phyloP scores from a whole-genome alignment of 805 yeast genomes.

The Brettanomyces bruxellensis region DNA sequence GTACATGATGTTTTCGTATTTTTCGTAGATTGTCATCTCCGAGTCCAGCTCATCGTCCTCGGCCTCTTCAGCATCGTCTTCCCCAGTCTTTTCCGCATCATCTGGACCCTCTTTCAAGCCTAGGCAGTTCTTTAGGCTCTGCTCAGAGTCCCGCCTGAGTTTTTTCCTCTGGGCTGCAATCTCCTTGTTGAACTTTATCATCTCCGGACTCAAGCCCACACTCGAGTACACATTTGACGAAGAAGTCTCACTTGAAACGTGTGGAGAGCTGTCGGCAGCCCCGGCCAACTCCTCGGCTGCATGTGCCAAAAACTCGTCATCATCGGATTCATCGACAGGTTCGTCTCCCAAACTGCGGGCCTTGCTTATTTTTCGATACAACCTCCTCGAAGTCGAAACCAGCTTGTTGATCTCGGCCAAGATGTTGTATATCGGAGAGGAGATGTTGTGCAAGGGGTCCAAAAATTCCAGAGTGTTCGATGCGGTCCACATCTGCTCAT shows the following conservation, averaged over 20 bases:
- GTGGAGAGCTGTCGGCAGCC: constrained; percentile 11
- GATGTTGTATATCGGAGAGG: constrained; percentile 55
- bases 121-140: no score
- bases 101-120: neutral
- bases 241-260: constrained; percentile 10
- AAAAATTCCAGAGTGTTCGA: constrained; percentile 34
- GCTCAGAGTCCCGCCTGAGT: neutral
- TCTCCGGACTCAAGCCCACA: constrained; percentile 3
- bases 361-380: constrained; percentile 17
- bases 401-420: constrained; percentile 62
- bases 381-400: constrained; percentile 41
- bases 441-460: constrained; percentile 67
- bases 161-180: neutral
- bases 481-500: constrained; percentile 39
- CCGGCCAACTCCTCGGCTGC: constrained; percentile 4
- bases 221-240: constrained; percentile 8
- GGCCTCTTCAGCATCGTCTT: constrained; percentile 3
- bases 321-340: constrained; percentile 4
- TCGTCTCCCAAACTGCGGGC: constrained; percentile 11
- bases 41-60: neutral
- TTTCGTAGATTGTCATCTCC: constrained; percentile 1
- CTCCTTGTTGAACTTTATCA: neutral
- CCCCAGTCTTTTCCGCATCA: constrained; percentile 5
- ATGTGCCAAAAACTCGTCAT: constrained; percentile 4
- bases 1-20: constrained; percentile 25